Evolutionary conservation across 306 rosid species (phyloP), one percentile per base, ranked within the genome.

Genomic region (Cucumis hystrix): DNA sequence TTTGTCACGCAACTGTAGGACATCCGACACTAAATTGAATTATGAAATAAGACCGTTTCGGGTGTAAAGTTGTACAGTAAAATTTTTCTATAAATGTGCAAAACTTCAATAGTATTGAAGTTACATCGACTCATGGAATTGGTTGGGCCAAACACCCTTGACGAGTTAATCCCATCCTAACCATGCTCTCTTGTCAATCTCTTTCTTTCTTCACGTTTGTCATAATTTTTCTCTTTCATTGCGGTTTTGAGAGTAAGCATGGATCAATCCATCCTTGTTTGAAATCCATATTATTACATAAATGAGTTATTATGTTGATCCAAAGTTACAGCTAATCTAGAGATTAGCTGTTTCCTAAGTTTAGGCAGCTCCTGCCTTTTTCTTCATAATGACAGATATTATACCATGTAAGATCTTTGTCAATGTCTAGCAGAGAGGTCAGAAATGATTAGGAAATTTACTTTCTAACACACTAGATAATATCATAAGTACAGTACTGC

Each of bases 291-390:
- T 43, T 69, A 21, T 20, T 69, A 7, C 39, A 71, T 71, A 71
- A 49, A 49, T 47, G 59, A 47, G 41, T 49, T 60, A 71, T 71
- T 49, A 23, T 71, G 76, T 47, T 70, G 76, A 39, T 69, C 56
- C 55, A 69, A 43, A 66, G 37, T 67, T 41, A 20, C 54, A 67
- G 43, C 69, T 63, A 33, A 60, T 60, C 66, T 15, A 23, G 40
- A 39, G 73, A 66, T 39, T 66, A 43, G 74, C 74, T 68, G 74
- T 68, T 68, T 41, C 56, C 75, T 25, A 25, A 71, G 43, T 47
- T 72, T 45, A 14, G 52, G 56, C 75, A 71, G 76, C 76, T 47
- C 76, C 15, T 12, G 12, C 49, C 37, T 23, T 21, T 69, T 43
- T 23, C 40, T 51, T 72, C 16, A 72, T 72, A 43, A 71, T 45